Evolutionary conservation across 2,329 filamentous ascomycete species (phyloP), one percentile per base, ranked within the genome.

Genomic region (Juglanconis juglandina): DNA sequence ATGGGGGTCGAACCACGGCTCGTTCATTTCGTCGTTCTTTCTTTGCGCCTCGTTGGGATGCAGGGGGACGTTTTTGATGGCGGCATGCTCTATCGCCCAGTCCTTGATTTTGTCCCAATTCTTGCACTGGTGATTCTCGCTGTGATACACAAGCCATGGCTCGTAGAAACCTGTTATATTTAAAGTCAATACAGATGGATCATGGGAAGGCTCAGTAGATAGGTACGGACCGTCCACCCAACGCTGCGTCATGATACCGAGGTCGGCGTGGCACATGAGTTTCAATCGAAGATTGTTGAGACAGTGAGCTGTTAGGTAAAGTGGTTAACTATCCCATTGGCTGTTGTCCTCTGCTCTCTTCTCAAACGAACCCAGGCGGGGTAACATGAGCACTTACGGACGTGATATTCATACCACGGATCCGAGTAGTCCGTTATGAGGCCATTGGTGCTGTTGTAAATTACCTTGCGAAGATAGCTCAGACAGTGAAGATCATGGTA

Each of bases 401-500:
- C 46, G 35, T 34, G 46, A 30, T 56, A 51, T 11, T 56, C 42
- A 11, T 17, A 42, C 14, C 42, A 56, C 34, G 35, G 35, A n/a
- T 50, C 35, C 5, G 17, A 33, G 11, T 50, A 35, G 5, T 49
- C 35, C 3, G 34, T 56, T 13, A 50, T 50, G 8, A 56, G 17
- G 10, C 54, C 54, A 14, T 56, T 49, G 46, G 54, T 42, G 30
- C 33, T 50, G 35, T 56, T 56, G 13, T 35, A 48, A 13, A 56
- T 50, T 47, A 51, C 35, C 24, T 42, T 56, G 24, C 46, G 46
- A 5, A 56, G 54, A 37, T 56, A 44, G 35, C 35, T 50, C 11
- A 56, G 54, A 7, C 47, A 56, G 24, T 44, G 54, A 24, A 51
- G 35, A 42, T 56, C 54, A n/a, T 56, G 54, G 24, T 56, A 51